Base-by-base conservation (phyloP, 148 eudicot species). In the Chenopodium quinoa region DNA sequence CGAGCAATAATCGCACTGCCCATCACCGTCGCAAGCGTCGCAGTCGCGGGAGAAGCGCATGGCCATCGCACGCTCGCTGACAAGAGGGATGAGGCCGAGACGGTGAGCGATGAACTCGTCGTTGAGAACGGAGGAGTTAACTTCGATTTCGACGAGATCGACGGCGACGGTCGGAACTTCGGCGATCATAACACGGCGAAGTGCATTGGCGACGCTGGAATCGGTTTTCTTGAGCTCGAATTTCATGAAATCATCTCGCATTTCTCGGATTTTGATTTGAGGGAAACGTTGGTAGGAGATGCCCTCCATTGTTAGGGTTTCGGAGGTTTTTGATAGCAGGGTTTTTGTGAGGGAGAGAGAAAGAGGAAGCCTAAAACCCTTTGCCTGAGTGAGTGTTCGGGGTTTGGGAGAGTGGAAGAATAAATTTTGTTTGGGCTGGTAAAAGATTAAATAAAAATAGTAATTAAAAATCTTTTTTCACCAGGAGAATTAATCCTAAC, bases 11-110 rank as follows among this genome's bases (percentile, higher is more conserved):
- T 93, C 99, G 25, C 98, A 95, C 86, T 93, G 97, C 0, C 99
- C 99, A 34, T 93, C 99, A 13, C 99, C 99, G 48, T 95, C 97
- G 70, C 97, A 95, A 10, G 97, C 93, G 78, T 95, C 97, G 54
- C 99, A 92, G 85, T 95, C 99, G 17, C 99, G 90, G 1, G 99
- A 93, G 86, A 95, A 93, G n/a, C 99, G 85, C 99, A 93, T 95
- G 63, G 85, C 73, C 99, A 95, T 92, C 34, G 99, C 99, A 0
- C 97, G 87, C 2, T 95, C 98, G 47, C 95, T 93, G 40, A 91
- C 89, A 46, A 95, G 90, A 0, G 99, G 99, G 27, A 95, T 86
- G 34, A 95, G 92, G 4, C 99, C 99, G 3, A 94, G 87, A 0
- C 98, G 86, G 64, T 92, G 99, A 5, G 99, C 95, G 20, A 96